Evolutionary conservation across 495 filamentous ascomycete genomes (phyloP).

Genomic region (Emericellopsis terricola): DNA sequence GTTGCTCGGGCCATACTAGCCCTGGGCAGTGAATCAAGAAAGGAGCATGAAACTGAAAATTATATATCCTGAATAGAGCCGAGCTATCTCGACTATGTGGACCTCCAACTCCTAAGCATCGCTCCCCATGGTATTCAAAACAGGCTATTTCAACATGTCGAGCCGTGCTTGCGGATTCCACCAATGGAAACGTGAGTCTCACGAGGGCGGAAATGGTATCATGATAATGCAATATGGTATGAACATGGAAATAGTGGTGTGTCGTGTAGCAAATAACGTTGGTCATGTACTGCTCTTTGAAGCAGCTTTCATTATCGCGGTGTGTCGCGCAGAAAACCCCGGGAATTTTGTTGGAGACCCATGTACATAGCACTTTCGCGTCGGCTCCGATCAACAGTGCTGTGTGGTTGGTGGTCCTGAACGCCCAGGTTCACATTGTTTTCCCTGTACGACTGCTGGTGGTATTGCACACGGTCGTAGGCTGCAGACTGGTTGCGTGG

Average conservation of each 20-base stretch:
- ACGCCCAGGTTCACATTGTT: constrained; percentile 16
- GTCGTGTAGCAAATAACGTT: neutral
- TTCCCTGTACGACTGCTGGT: constrained; percentile 6
- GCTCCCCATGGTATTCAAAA: too few relatives aligned
- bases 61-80: too few relatives aligned
- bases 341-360: constrained; percentile 26
- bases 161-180: too few relatives aligned
- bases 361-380: constrained; percentile 30
- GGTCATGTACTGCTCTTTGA: constrained; percentile 2
- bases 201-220: neutral
- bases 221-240: neutral
- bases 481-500: neutral
- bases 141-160: too few relatives aligned
- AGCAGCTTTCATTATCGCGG: too few relatives aligned
- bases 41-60: too few relatives aligned
- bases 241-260: neutral
- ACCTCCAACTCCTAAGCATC: too few relatives aligned
- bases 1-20: too few relatives aligned
- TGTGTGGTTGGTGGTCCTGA: constrained; percentile 21
- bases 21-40: too few relatives aligned
- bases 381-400: constrained; percentile 16
- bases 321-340: constrained; percentile 27
- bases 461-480: neutral
- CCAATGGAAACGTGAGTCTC: too few relatives aligned
- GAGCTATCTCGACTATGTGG: too few relatives aligned